A percentile compares a stretch with the other conserved stretches of the same genome.
Conservation (phyloP, 345 rosid genomes). For the Hirschfeldia incana region DNA sequence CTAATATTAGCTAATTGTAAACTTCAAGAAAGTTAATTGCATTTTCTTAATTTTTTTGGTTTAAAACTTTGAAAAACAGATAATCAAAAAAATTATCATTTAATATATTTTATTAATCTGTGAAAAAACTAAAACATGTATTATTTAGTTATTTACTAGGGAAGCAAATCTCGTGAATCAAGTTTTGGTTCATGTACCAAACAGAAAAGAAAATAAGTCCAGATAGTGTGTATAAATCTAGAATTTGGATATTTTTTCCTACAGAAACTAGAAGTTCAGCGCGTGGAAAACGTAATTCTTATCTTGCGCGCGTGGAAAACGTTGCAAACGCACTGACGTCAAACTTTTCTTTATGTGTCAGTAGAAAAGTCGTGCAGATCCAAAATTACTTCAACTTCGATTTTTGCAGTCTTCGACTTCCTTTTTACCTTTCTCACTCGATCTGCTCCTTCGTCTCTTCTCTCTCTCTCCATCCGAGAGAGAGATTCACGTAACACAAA, state of each 20-base stretch:
- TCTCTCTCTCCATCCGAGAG: not conserved
- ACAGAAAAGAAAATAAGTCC: not conserved
- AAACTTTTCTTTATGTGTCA: not conserved
- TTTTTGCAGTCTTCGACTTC: not conserved
- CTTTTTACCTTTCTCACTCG: not conserved
- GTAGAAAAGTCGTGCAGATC: conserved; percentile 25
- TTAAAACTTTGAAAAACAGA: no score
- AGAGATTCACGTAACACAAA: not conserved
- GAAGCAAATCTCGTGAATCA: not conserved
- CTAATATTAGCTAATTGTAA: no score
- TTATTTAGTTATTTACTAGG: not conserved
- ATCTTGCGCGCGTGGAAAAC: conserved; percentile 15
- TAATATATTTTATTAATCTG: no score
- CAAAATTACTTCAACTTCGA: not conserved
- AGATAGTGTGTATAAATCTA: not conserved
- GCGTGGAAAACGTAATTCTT: conserved; percentile 18
- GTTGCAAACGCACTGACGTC: not conserved
- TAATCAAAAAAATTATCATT: no score
- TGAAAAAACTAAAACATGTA: not conserved
- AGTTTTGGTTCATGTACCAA: not conserved
- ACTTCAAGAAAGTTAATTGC: no score
- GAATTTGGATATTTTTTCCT: not conserved
- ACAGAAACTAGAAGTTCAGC: conserved; percentile 8
- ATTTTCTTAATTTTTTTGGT: no score
- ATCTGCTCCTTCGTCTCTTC: not conserved